Base-by-base conservation (phyloP, 2,329 filamentous ascomycete species). In the Aspergillus sojae region DNA sequence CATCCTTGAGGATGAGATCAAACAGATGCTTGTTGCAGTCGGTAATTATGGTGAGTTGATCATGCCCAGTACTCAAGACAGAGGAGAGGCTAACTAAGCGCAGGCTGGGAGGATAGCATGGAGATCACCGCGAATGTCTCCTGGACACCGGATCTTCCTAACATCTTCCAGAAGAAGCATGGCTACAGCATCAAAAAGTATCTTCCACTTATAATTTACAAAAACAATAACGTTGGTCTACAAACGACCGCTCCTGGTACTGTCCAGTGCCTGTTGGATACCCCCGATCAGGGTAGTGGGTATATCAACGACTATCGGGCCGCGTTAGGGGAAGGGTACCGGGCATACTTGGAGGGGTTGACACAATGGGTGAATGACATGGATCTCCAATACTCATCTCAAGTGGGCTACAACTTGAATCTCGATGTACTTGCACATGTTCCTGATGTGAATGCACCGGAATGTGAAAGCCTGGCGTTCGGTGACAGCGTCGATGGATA, bases 341-440 rank as follows among this genome's bases (percentile, higher is more conserved):
- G 61, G 14, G 64, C 68, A 1, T 81, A 79, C 57, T 64, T 78
- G 9, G 23, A 65, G 28, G 60, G 67, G 11, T 62, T 78, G 10
- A 72, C 60, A 10, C 58, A 68, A 16, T 81, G 79, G 78, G 59
- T 70, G 3, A 66, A 75, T 12, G 57, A 65, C 0, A 67, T 81
- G 2, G 68, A 68, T 6, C 10, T 80, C 0, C 63, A 77, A 39
- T 77, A 69, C 46, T 80, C 79, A 1, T 63, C 71, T 2, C 80
- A 82, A 64, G 61, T 76, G 1, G 71, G 71, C 0, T 81, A 82
- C 64, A 79, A 79, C 60, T 54, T 80, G 14, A 77, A 79, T 1
- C 65, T 81, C 65, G 78, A 82, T 54, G 79, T 79, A 75, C 45
- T 63, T 54, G 61, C 60, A 5, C 75, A 65, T n/a, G 74, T 81